Evolutionary conservation across 257 asterid genomes (phyloP), one percentile per base, ranked within the genome.

Genomic region (Plantago major): DNA sequence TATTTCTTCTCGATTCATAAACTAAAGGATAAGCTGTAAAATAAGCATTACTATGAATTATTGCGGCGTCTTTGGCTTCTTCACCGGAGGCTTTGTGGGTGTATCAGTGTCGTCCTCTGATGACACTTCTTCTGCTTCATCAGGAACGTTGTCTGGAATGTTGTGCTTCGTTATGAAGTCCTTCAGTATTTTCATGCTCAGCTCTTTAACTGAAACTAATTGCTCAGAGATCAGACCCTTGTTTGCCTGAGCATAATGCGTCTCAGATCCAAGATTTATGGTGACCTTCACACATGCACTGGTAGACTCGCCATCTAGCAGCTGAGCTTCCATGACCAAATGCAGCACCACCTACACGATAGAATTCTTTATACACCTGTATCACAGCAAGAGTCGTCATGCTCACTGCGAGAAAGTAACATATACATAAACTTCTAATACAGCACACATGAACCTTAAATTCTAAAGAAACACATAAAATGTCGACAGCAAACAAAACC

Each of bases 111-210:
- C 97, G 2, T 89, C 98, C 9, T 88, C 98, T 3, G 95, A 86
- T 18, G 95, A 84, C 62, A 82, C 59, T 42, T 84, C 97, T 33
- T 91, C 98, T 0, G 80, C 74, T 30, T 88, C 98, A 64, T 92
- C 96, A 43, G 95, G 99, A 55, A 82, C 94, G 43, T 89, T 96
- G 54, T 77, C 83, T 9, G 95, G 95, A 60, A 81, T 83, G 60
- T 86, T 89, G 52, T 92, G 84, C 73, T 78, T 83, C 6, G 95
- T 84, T 56, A 92, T 89, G 76, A 82, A 92, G 45, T 87, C 95
- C 80, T 92, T 92, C 28, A 92, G 71, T 66, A 92, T 57, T 71
- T 65, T 62, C 97, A 92, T 92, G 85, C 89, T 85, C 76, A 84
- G 89, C 76, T 83, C 95, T 78, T 84, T 92, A 72, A 89, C 81